Base-by-base conservation (phyloP, 164 flowering plant genomes). In the Echeveria elegans region DNA sequence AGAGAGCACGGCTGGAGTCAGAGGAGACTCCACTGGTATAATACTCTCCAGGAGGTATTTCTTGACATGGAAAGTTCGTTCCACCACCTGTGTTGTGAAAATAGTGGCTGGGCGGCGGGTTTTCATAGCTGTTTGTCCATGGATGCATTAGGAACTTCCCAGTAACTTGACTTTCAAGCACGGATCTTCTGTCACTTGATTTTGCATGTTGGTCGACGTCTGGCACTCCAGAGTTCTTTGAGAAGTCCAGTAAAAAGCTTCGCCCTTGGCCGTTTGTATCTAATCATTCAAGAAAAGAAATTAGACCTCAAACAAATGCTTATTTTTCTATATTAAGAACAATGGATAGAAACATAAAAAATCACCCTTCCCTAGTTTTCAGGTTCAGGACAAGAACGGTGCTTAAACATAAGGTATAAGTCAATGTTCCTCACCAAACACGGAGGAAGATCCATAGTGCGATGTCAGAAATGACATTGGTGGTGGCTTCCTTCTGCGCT, bases 1-100 rank as follows among this genome's bases (percentile, higher is more conserved):
- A 89, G 96, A 92, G 98, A 92, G 96, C 98, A 92, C 98, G 76
- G 81, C 78, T 73, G 26, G 96, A 85, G 86, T 85, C 85, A 2
- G 87, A 50, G 67, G 31, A 24, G 31, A 53, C 60, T 24, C 79
- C 85, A 76, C 37, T 7, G 37, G 80, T 64, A 61, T 73, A 78
- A 81, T 82, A 77, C 71, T 81, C 89, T 61, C 79, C 82, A 0
- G 83, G 64, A 74, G 85, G 79, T 72, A 76, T 70, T 61, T 78
- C 74, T 4, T 80, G 66, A 80, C 78, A 52, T 14, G 83, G 62
- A 58, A 78, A 78, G 45, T 74, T 56, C 16, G 79, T 67, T 73
- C 82, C 79, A 58, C 80, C 72, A 0, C 74, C 41, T 32, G 85
- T 74, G 71, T 82, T 77, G 65, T 83, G 88, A 71, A 83, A 69